Base-by-base conservation (phyloP, 306 rosid genomes). In the Vicia villosa region DNA sequence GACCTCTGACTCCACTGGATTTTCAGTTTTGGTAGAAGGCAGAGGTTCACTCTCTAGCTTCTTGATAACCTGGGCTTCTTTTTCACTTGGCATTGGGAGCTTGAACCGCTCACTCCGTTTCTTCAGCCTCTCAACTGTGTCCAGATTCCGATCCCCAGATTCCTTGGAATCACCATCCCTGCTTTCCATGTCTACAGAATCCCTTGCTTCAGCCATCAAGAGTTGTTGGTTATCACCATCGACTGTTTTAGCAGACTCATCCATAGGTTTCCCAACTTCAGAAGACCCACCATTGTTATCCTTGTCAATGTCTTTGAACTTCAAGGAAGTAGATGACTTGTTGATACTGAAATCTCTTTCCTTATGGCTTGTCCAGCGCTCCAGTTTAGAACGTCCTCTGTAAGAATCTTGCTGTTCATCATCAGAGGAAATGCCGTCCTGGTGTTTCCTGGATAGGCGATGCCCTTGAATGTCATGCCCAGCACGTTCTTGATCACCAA, bases 21-120 rank as follows among this genome's bases (percentile, higher is more conserved):
- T 72, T 70, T 82, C 96, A n/a, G 74, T 87, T 75, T 76, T 87
- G 74, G 82, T 74, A 51, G 92, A 72, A 41, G 95, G 86, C 76
- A 82, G 81, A 45, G 87, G 83, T 79, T 89, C 99, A 56, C 71
- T 80, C 83, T 95, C 99, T 74, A 89, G 37, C 85, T 87, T 95
- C 70, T 86, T 95, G 3, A 80, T 76, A 46, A 70, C 70, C 40
- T 60, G 11, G 24, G 88, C 83, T 50, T 95, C 99, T 81, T 91
- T 95, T 74, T 91, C 99, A 69, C 89, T 89, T 5, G 97, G 97
- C 96, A 95, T 81, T 6, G 97, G 99, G 66, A 87, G 97, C 88
- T 87, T 91, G 96, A 95, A 95, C 68, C 99, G 88, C 84, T 95
- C 99, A 0, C 99, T 95, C 24, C 99, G 86, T 80, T 95, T 95